These are phyloP conservation scores for Selaginella tamariscina DNA, from an alignment of 75 land plant genomes.

Conservation along the genomic window DNA sequence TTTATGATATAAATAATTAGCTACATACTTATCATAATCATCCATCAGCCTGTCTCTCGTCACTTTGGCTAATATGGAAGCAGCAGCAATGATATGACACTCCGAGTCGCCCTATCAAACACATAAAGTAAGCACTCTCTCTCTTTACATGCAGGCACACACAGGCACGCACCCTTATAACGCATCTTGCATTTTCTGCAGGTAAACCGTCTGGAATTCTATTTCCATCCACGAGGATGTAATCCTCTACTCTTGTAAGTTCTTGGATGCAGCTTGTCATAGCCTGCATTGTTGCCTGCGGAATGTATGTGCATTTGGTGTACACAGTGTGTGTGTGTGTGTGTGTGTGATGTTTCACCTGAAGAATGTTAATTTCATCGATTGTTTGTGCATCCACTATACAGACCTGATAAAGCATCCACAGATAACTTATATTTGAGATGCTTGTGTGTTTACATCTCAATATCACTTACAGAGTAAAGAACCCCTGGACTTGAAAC, in stretches of 20 bases:
- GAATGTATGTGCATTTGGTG: too few relatives aligned
- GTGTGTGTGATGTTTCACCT: conserved; percentile 11
- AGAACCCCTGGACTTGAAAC: conserved; percentile 22
- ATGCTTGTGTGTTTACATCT: not conserved
- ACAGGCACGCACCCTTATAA: conserved; percentile 16
- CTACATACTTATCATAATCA: conserved; percentile 21
- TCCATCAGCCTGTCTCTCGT: conserved; percentile 27
- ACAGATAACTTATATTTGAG: not conserved
- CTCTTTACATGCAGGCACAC: too few relatives aligned
- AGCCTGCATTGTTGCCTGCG: conserved; percentile 26
- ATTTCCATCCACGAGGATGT: conserved; percentile 25
- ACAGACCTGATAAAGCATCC: conserved; percentile 10
- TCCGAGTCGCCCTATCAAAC: conserved; percentile 23
- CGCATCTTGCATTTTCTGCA: conserved; percentile 19
- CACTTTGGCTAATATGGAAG: conserved; percentile 25
- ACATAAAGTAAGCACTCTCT: too few relatives aligned
- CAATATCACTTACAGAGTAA: conserved; percentile 16
- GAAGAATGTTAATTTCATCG: conserved; percentile 25
- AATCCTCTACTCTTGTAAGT: conserved; percentile 11
- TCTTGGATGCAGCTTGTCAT: conserved; percentile 20
- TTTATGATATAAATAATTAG: not conserved
- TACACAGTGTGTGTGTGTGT: too few relatives aligned
- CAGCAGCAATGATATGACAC: conserved; percentile 26
- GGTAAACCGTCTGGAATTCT: conserved; percentile 23
- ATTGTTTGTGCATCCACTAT: conserved; percentile 25